These are phyloP conservation scores for Aspergillus intermedius DNA, from an alignment of 2,329 filamentous ascomycete genomes.

Conservation along the genomic window DNA sequence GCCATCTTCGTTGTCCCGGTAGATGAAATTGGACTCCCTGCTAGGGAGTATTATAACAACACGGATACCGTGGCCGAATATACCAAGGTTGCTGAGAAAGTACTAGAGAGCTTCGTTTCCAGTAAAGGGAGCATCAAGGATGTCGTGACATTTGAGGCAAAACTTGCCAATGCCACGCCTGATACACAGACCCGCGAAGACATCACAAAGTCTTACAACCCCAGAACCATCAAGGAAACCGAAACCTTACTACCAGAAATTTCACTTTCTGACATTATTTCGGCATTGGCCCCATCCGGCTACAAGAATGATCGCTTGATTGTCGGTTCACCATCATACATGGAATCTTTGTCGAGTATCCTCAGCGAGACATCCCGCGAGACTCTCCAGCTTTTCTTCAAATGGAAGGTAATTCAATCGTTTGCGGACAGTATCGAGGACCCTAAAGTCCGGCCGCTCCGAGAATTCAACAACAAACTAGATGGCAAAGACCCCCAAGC, in stretches of 20 bases:
- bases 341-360: slow-evolving; percentile 52
- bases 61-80: slow-evolving; percentile 49
- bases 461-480: slow-evolving; percentile 55
- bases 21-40: slow-evolving; percentile 51
- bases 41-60: slow-evolving; percentile 56
- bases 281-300: slow-evolving; percentile 45
- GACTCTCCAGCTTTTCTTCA: slow-evolving; percentile 55
- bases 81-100: slow-evolving; percentile 36
- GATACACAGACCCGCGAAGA: slow-evolving; percentile 54
- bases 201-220: slow-evolving; percentile 63
- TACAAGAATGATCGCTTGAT: slow-evolving; percentile 51
- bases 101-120: slow-evolving; percentile 35
- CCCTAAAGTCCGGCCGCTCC: slow-evolving; percentile 54
- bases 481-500: slow-evolving; percentile 58
- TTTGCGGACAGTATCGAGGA: slow-evolving; percentile 53
- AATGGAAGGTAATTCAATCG: slow-evolving; percentile 56
- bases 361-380: slow-evolving; percentile 49
- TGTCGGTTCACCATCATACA: slow-evolving; percentile 54
- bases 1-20: slow-evolving; percentile 43
- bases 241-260: slow-evolving; percentile 52
- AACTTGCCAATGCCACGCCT: slow-evolving; percentile 54
- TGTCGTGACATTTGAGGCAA: slow-evolving; percentile 54
- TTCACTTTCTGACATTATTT: slow-evolving; percentile 48
- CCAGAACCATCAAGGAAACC: slow-evolving; percentile 52
- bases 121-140: slow-evolving; percentile 28